Conservation (phyloP, 2,329 filamentous ascomycete genomes). For the Claviceps citrina region DNA sequence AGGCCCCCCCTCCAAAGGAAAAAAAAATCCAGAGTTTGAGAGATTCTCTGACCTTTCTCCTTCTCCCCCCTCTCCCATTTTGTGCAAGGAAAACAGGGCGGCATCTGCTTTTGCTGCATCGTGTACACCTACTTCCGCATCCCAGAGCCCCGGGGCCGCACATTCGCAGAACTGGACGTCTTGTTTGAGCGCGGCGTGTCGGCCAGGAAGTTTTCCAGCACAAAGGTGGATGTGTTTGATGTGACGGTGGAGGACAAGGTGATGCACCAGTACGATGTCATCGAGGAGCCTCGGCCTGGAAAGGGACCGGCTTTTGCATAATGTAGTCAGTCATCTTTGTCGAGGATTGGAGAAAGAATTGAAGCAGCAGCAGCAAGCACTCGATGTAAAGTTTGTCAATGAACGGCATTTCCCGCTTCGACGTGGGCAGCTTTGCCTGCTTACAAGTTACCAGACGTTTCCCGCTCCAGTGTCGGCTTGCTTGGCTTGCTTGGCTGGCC, state of each 20-base stretch:
- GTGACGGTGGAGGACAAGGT: conserved; percentile 33
- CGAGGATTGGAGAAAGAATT: too few species aligned
- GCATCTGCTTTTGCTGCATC: conserved; percentile 65
- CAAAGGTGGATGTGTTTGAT: conserved; percentile 40
- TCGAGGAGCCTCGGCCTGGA: conserved; percentile 11
- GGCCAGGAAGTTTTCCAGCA: conserved; percentile 55
- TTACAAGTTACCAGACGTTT: too few species aligned
- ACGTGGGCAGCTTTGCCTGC: too few species aligned
- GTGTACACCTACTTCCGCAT: conserved; percentile 46
- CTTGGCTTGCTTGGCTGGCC: too few species aligned
- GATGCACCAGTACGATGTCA: conserved; percentile 32
- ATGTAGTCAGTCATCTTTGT: too few species aligned
- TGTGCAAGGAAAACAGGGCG: conserved; percentile 30
- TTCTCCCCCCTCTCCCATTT: background rate
- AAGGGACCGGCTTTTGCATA: conserved; percentile 1
- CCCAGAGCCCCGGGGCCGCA: conserved; percentile 64
- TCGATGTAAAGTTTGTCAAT: too few species aligned
- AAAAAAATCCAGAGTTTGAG: too few species aligned
- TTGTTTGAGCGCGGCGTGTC: conserved; percentile 61
- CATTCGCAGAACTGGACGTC: conserved; percentile 74
- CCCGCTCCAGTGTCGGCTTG: too few species aligned
- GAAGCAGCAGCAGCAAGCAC: too few species aligned
- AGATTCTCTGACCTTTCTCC: background rate
- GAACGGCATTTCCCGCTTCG: too few species aligned
- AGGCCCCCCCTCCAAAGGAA: too few species aligned